Base-by-base conservation (phyloP, 2,329 filamentous ascomycete species). In the Akanthomyces muscarius region DNA sequence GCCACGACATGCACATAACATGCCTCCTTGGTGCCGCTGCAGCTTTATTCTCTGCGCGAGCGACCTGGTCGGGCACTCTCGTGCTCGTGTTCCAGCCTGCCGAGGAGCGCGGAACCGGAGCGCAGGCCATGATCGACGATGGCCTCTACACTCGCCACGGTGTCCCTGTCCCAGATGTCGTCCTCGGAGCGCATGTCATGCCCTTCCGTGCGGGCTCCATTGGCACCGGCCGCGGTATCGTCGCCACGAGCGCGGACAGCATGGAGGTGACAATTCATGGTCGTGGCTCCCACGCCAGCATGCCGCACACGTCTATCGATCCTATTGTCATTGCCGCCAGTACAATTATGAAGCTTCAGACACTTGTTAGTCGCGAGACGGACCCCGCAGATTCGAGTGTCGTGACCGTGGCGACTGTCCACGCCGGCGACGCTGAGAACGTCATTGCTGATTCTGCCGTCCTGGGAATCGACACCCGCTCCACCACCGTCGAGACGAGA, bases 51-150 rank as follows among this genome's bases (percentile, higher is more conserved):
- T 72, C 71, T 0, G 71, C 74, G 0, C 76, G 72, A n/a, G 67
- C 78, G 0, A 38, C 65, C 0, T 91, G 88, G 88, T 76, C 71
- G 11, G 88, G 88, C 0, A 90, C 86, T 0, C 68, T 90, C 23
- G 74, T 91, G 5, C 71, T 88, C 7, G 72, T 86, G 3, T 91
- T 90, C 71, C 89, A 91, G 68, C 88, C 88, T 0, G 82, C 83
- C 1, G 88, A 90, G 70, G 88, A 91, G 71, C 78, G 82, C 1
- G 86, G 82, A 0, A 79, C 77, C 0, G 88, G 88, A 0, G 88
- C 88, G 0, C 67, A 72, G 21, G 70, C 69, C 7, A 77, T 78
- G 76, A 69, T 77, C 0, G 73, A 77, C 1, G 75, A 73, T 16
- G 76, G 75, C 0, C 68, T 77, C 3, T 78, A 73, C 54, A 67